Base-by-base conservation (phyloP, 192 early-diverging fungal species). In the Backusella sp. region DNA sequence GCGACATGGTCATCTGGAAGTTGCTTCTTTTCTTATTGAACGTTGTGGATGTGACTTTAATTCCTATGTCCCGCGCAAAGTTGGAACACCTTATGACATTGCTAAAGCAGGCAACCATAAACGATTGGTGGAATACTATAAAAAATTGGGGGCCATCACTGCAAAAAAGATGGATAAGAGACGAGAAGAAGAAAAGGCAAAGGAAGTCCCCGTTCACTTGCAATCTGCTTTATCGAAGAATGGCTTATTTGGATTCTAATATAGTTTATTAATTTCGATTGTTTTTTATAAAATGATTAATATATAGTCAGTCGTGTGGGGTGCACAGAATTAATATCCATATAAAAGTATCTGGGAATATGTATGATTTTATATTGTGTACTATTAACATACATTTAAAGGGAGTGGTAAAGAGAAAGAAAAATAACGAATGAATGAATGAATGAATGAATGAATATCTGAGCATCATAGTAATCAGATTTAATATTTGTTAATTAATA, bases 91-190 rank as follows among this genome's bases (percentile, higher is more conserved):
- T 19, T 68, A 74, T 35, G 80, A 82, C 65, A 44, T 76, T 30
- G 80, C 80, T 5, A 82, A 82, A 53, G 32, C 76, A 23, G 65
- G 66, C 11, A 69, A 70, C 0, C 80, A 82, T 37, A 73, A 75
- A 14, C 72, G 76, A 19, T 65, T 75, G 26, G 73, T 82, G 15
- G 80, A 82, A n/a, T 82, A 78, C 41, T 68, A 75, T 9, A 82
- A 77, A n/a, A 73, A 53, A 46, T 34, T 74, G 19, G 80, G 80
- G 28, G 80, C 62, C 9, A 23, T 72, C 8, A 69, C 76, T n/a
- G 46, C 73, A 11, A 82, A 82, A 46, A 77, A 82, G 42, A 72
- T 78, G 59, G 80, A 82, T 36, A 76, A 77, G 23, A 75, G 39
- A 28, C 44, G 66, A 23, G 79, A 80, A 39, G 79, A 80, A 77